Conservation (phyloP, 2,329 filamentous ascomycete genomes). For the Parastagonospora nodorum region DNA sequence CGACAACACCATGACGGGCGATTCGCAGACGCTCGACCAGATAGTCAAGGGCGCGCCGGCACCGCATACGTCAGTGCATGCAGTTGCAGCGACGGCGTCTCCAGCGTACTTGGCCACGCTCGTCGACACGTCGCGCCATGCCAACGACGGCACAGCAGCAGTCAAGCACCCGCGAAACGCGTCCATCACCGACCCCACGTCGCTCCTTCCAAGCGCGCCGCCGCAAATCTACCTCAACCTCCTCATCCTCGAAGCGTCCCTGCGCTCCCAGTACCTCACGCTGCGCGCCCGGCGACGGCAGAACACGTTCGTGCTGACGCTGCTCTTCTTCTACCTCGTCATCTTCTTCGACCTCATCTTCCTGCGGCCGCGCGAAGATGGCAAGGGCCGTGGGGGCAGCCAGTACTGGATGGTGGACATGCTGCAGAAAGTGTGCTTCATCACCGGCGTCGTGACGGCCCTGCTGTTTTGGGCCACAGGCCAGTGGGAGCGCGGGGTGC, state of each 20-base stretch:
- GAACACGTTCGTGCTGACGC: constrained; percentile 87
- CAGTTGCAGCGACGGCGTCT: constrained; percentile 42
- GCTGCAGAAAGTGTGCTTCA: constrained; percentile 86
- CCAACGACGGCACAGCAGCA: constrained; percentile 48
- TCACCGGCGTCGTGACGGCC: constrained; percentile 85
- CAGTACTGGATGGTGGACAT: constrained; percentile 97
- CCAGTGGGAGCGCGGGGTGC: constrained; percentile 92
- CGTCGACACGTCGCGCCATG: constrained; percentile 26
- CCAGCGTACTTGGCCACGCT: constrained; percentile 13
- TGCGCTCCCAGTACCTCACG: constrained; percentile 90
- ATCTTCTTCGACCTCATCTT: constrained; percentile 91
- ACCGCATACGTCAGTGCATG: constrained; percentile 58
- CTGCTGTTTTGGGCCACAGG: constrained; percentile 92
- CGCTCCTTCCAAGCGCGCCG: constrained; percentile 83
- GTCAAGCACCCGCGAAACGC: constrained; percentile 46
- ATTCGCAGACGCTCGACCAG: constrained; percentile 70
- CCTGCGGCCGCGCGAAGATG: constrained; percentile 94
- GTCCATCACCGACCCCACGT: constrained; percentile 69
- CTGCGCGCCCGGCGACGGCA: constrained; percentile 85
- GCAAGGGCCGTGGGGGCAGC: constrained; percentile 84
- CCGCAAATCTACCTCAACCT: constrained; percentile 98
- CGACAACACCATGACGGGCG: background rate
- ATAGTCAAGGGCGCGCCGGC: constrained; percentile 88
- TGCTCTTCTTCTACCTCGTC: constrained; percentile 79
- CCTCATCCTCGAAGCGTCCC: constrained; percentile 90